Evolutionary conservation across 2,329 filamentous ascomycete species (phyloP).

Genomic region (Epichloe scottii): DNA sequence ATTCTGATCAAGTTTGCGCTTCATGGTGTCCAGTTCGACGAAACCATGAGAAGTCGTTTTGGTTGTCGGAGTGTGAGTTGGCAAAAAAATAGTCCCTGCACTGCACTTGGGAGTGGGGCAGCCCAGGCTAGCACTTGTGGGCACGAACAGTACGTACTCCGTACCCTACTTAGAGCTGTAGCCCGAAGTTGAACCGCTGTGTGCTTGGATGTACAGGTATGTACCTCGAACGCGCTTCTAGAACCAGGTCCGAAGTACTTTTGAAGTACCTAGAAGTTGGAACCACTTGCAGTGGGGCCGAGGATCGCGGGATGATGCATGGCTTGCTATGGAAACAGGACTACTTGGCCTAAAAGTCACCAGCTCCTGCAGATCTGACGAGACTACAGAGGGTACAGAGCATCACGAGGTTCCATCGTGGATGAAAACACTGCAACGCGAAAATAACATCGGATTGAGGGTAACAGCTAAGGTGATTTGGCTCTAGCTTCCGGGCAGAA

Average conservation of each 20-base stretch:
- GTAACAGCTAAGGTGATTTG: neutral
- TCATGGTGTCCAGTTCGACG: conserved; percentile 27
- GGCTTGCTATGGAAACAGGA: neutral
- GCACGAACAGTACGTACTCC: neutral
- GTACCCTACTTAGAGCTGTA: neutral
- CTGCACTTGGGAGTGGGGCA: neutral
- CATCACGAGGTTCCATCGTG: neutral
- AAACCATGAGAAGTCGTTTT: neutral
- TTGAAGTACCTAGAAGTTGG: neutral
- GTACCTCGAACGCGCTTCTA: too few relatives aligned
- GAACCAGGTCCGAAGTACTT: too few relatives aligned
- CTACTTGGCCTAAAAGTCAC: conserved; percentile 1
- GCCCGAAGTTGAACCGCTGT: neutral
- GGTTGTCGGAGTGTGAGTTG: neutral
- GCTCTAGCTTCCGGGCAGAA: neutral
- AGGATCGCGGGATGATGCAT: conserved; percentile 4
- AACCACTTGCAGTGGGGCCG: conserved; percentile 2
- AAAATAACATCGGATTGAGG: neutral
- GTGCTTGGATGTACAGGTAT: too few relatives aligned
- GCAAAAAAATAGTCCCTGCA: neutral
- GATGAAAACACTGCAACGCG: neutral
- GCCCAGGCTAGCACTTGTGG: neutral
- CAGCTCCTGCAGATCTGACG: neutral
- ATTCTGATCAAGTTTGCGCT: conserved; percentile 48
- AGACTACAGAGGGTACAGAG: neutral